Evolutionary conservation across 2,329 filamentous ascomycete species (phyloP).

Genomic region (Microdochium nivale): DNA sequence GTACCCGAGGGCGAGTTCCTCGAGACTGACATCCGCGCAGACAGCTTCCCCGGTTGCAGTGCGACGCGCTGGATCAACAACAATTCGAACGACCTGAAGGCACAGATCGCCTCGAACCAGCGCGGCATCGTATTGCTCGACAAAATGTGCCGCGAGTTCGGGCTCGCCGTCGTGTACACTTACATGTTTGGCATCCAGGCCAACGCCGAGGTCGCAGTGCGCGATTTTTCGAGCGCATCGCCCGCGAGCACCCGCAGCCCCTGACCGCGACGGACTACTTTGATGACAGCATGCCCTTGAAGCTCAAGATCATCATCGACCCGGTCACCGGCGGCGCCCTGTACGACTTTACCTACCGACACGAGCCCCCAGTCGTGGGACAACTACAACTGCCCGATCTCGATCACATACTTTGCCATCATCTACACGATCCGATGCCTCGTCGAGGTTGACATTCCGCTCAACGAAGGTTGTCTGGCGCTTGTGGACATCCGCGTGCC

Average conservation of each 20-base stretch:
- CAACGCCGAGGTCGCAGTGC: slow-evolving; percentile 70
- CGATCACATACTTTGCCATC: slow-evolving; percentile 24
- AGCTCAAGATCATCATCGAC: slow-evolving; percentile 67
- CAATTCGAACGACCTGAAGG: slow-evolving; percentile 80
- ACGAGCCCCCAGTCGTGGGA: slow-evolving; percentile 22
- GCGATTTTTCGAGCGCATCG: slow-evolving; percentile 66
- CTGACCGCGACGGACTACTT: slow-evolving; percentile 78
- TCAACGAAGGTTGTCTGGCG: slow-evolving; percentile 20
- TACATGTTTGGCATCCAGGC: slow-evolving; percentile 67
- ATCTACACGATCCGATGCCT: slow-evolving; percentile 13
- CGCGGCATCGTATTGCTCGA: slow-evolving; percentile 72
- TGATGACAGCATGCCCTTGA: slow-evolving; percentile 77
- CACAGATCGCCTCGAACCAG: slow-evolving; percentile 79
- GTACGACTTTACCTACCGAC: slow-evolving; percentile 30
- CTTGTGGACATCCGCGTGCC: slow-evolving; percentile 16
- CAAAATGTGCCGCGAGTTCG: slow-evolving; percentile 64
- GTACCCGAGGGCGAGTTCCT: slow-evolving; percentile 73
- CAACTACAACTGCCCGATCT: slow-evolving; percentile 25
- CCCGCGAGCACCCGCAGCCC: slow-evolving; percentile 58
- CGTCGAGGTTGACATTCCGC: slow-evolving; percentile 18
- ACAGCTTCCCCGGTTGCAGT: slow-evolving; percentile 64
- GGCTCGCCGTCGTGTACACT: slow-evolving; percentile 62
- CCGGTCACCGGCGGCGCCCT: slow-evolving; percentile 64
- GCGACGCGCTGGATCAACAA: slow-evolving; percentile 73
- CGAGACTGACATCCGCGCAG: too few species aligned